phyloP scores from a whole-genome alignment of 139 green algal species.

The Pseudopediastrum boryanum region DNA sequence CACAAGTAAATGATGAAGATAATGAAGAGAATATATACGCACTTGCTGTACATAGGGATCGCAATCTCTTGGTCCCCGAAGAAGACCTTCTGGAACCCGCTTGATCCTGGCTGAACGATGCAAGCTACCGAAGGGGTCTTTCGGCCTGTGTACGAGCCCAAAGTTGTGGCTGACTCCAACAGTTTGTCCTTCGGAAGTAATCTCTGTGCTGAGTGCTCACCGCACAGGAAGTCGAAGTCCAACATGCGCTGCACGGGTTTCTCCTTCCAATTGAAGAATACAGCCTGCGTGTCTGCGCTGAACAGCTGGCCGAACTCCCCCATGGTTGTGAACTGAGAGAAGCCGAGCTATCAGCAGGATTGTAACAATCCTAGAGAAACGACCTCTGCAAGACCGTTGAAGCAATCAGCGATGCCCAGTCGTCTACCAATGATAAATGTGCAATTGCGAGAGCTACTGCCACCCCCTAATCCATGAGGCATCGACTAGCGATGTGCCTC shows the following conservation, averaged over 20 bases:
- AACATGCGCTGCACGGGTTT: slow-evolving; percentile 90
- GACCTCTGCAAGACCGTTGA: no score
- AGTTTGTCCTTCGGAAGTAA: background rate
- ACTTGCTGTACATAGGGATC: slow-evolving; percentile 81
- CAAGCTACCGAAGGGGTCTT: slow-evolving; percentile 84
- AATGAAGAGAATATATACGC: background rate
- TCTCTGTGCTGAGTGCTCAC: slow-evolving; percentile 42
- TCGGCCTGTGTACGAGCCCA: slow-evolving; percentile 61
- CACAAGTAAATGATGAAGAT: background rate
- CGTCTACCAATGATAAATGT: no score
- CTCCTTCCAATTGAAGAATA: slow-evolving; percentile 94
- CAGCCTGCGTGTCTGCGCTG: slow-evolving; percentile 77
- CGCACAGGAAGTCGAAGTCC: slow-evolving; percentile 94
- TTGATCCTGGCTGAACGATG: slow-evolving; percentile 83
- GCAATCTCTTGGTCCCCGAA: slow-evolving; percentile 91
- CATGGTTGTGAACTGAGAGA: no score
- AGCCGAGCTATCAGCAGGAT: no score
- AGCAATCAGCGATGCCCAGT: no score
- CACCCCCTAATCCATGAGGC: no score
- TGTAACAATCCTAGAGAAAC: no score
- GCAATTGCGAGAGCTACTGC: no score
- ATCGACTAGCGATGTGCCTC: no score
- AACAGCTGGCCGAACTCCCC: slow-evolving; percentile 73
- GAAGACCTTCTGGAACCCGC: slow-evolving; percentile 94
- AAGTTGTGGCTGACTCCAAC: background rate